phyloP scores from a whole-genome alignment of 2,329 filamentous ascomycete species.

The Hypoxylon sp. region DNA sequence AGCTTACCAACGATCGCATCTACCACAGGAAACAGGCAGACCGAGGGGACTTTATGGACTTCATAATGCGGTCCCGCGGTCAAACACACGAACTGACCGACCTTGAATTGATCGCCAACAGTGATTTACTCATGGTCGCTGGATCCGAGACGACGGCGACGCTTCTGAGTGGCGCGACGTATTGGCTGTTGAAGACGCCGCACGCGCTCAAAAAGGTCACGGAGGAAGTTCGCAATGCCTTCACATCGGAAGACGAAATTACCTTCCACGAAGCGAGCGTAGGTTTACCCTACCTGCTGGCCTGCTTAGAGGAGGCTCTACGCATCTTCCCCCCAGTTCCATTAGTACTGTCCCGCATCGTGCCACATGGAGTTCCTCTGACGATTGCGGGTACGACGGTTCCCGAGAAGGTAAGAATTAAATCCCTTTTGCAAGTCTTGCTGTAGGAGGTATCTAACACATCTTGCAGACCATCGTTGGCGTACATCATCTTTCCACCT shows the following conservation, averaged over 20 bases:
- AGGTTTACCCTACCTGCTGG: slow-evolving; percentile 44
- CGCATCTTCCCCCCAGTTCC: slow-evolving; percentile 47
- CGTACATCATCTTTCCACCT: slow-evolving; percentile 46
- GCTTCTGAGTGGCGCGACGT: slow-evolving; percentile 44
- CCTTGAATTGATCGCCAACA: slow-evolving; percentile 51
- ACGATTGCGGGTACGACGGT: slow-evolving; percentile 42
- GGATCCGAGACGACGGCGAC: slow-evolving; percentile 51
- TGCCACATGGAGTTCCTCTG: slow-evolving; percentile 40
- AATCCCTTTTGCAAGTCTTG: no score
- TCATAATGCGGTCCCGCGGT: slow-evolving; percentile 49
- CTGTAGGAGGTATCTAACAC: slow-evolving; percentile 14
- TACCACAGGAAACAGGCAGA: slow-evolving; percentile 45
- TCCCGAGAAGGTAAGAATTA: slow-evolving; percentile 40
- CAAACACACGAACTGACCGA: slow-evolving; percentile 47
- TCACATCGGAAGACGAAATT: slow-evolving; percentile 60
- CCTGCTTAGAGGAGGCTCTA: slow-evolving; percentile 44
- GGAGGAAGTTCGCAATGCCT: slow-evolving; percentile 59
- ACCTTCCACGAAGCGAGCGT: slow-evolving; percentile 52
- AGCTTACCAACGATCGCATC: slow-evolving; percentile 44
- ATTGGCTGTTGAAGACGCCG: slow-evolving; percentile 50
- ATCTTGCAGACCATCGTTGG: slow-evolving; percentile 39
- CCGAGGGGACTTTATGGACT: slow-evolving; percentile 50
- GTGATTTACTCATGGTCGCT: slow-evolving; percentile 49
- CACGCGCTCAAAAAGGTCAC: slow-evolving; percentile 43
- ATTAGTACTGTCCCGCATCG: slow-evolving; percentile 36